Evolutionary conservation across 371 early-diverging fungal genomes (phyloP).

Genomic region (Amoeboaphelidium occidentale): DNA sequence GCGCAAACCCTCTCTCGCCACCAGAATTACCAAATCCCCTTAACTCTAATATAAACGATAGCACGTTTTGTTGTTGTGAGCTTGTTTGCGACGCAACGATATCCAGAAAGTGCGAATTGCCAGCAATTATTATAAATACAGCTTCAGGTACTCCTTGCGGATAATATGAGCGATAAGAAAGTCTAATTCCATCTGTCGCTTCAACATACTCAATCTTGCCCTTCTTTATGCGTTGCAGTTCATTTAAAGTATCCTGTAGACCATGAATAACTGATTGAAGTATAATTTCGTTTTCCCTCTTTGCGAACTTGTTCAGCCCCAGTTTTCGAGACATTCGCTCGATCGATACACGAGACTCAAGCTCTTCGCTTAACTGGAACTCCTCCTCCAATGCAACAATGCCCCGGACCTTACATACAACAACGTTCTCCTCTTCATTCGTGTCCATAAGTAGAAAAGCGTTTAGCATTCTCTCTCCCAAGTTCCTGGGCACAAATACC

Average conservation of each 20-base stretch:
- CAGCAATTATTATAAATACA: background rate
- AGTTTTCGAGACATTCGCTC: background rate
- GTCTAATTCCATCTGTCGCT: background rate
- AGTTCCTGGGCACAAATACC: background rate
- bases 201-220: background rate
- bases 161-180: background rate
- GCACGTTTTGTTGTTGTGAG: background rate
- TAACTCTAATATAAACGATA: background rate
- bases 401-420: background rate
- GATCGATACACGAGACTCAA: background rate
- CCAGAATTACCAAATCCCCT: background rate
- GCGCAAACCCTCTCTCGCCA: background rate
- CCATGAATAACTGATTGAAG: background rate
- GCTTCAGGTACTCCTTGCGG: background rate
- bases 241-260: background rate
- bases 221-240: background rate
- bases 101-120: background rate
- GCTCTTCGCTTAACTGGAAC: background rate
- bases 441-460: background rate
- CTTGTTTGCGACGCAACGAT: background rate
- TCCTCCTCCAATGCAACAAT: background rate
- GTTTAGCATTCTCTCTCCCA: background rate
- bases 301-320: no score
- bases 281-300: no score
- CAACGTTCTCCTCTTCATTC: background rate